Base-by-base conservation (phyloP, 495 filamentous ascomycete genomes). In the Parachaetomium inaequale region DNA sequence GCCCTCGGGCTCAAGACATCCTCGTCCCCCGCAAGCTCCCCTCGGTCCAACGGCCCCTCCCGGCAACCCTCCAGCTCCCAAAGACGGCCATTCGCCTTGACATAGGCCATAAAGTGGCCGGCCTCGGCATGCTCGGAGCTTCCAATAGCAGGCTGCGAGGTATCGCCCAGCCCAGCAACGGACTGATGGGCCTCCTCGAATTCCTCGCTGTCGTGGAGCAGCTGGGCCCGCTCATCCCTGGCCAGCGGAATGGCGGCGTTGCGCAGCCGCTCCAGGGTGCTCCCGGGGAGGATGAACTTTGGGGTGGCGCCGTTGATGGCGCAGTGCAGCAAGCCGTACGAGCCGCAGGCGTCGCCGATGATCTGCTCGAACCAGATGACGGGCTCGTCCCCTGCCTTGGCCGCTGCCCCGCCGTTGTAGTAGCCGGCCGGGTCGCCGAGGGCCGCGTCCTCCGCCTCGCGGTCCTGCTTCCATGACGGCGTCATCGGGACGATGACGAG, bases 351-450 rank as follows among this genome's bases (percentile, higher is more conserved):
- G 72, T 96, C 85, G 52, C 85, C 81, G 71, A 97, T 97, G 0
- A 91, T 96, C 66, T 97, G 92, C 68, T 89, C 88, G 78, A 91
- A 96, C 92, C 92, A 96, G 54, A 92, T 81, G 15, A 83, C 73
- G 45, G 79, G 78, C 62, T 82, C 78, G 21, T 65, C 70, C 7
- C 67, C 69, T 26, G 77, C 82, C 38, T 42, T 23, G n/a, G 17
- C 26, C 12, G 59, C 47, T 23, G 47, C 14, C 19, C 58, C 55
- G 17, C 59, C 64, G 32, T 28, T 42, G 28, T 62, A 62, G 50
- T 63, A 63, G 7, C 2, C 29, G 23, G 10, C 29, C 6, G 63
- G 58, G 49, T 65, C 63, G 19, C 63, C 58, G n/a, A 65, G 47
- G 4, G 68, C 62, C 12, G 73, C 75, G 68, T 91, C 85, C 72